Base-by-base conservation (phyloP, 1,284 basidiomycete species). In the Nidula niveotomentosa region DNA sequence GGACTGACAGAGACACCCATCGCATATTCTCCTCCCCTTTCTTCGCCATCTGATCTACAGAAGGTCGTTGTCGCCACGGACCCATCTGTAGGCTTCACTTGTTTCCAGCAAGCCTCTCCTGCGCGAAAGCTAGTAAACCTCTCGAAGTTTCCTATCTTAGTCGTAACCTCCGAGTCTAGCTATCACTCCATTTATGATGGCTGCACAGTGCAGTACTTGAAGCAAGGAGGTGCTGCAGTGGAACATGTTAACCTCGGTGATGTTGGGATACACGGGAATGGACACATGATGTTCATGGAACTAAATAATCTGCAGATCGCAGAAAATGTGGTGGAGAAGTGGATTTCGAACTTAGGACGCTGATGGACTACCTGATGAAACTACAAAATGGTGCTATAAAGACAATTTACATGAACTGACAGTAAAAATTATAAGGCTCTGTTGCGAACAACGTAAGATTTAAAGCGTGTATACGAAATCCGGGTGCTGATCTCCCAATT, bases 271-370 rank as follows among this genome's bases (percentile, higher is more conserved):
- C 70, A 68, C 53, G 79, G 75, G 15, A 77, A 77, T 58, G 80
- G 73, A 1, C 79, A 81, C 60, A 75, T 81, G 75, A 74, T 81
- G 63, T 80, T 81, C 58, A 78, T 81, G 76, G 79, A 81, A 54
- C 74, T 71, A 56, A 80, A 81, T 60, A 69, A 65, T 5, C 53
- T 76, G 17, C 66, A 72, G 48, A 77, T 81, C 37, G 75, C 63
- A 2, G 71, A 70, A 2, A 41, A 66, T 23, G 70, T 79, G 6
- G 66, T 80, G 15, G 59, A 68, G 36, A 65, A 63, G 45, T 79
- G 78, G 78, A 66, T 77, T 48, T 58, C 58, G 23, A 23, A 23
- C 23, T 23, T 23, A 23, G 23, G 23, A 23, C 23, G 5, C 23
- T 23, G 23, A 23, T 23, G 39, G 12, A 6, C 6, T 41, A 41